phyloP scores from a whole-genome alignment of 352 stramenopile genomes.

The Phytopythium chamaehyphon region DNA sequence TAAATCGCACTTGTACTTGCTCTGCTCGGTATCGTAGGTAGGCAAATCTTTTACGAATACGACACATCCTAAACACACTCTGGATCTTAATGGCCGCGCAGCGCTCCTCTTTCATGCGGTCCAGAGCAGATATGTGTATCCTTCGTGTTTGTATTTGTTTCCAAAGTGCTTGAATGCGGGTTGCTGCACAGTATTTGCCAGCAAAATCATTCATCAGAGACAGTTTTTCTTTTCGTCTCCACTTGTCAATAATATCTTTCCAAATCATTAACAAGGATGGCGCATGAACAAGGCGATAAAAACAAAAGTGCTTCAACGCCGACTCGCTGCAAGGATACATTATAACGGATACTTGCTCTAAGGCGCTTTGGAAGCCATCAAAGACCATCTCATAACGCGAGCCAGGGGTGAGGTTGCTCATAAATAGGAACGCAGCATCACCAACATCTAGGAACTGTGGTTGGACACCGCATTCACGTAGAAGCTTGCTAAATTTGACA shows the following conservation, averaged over 20 bases:
- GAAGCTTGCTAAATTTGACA: slow-evolving; percentile 76
- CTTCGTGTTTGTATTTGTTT: slow-evolving; percentile 16
- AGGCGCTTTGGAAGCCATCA: slow-evolving; percentile 38
- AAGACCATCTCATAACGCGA: slow-evolving; percentile 60
- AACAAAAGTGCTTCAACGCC: slow-evolving; percentile 30
- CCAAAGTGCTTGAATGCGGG: slow-evolving; percentile 42
- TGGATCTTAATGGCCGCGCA: slow-evolving; percentile 41
- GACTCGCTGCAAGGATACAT: slow-evolving; percentile 15
- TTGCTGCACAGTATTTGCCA: slow-evolving; percentile 40
- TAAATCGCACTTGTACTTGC: slow-evolving; percentile 21
- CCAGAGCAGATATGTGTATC: slow-evolving; percentile 12
- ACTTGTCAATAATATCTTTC: slow-evolving; percentile 38
- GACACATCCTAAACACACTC: slow-evolving; percentile 26
- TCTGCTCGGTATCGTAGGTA: slow-evolving; percentile 5
- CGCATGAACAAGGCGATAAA: slow-evolving; percentile 39
- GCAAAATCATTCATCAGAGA: slow-evolving; percentile 20
- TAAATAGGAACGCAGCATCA: slow-evolving; percentile 61
- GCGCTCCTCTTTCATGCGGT: slow-evolving; percentile 35
- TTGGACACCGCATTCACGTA: slow-evolving; percentile 57
- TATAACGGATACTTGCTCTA: slow-evolving; percentile 31
- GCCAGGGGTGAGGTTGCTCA: slow-evolving; percentile 26
- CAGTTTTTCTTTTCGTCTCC: slow-evolving; percentile 36
- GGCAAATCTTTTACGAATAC: slow-evolving; percentile 17
- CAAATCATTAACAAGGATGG: slow-evolving; percentile 38
- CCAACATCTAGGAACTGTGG: slow-evolving; percentile 46